Base-by-base conservation (phyloP, 1,284 basidiomycete species). In the Malassezia slooffiae region DNA sequence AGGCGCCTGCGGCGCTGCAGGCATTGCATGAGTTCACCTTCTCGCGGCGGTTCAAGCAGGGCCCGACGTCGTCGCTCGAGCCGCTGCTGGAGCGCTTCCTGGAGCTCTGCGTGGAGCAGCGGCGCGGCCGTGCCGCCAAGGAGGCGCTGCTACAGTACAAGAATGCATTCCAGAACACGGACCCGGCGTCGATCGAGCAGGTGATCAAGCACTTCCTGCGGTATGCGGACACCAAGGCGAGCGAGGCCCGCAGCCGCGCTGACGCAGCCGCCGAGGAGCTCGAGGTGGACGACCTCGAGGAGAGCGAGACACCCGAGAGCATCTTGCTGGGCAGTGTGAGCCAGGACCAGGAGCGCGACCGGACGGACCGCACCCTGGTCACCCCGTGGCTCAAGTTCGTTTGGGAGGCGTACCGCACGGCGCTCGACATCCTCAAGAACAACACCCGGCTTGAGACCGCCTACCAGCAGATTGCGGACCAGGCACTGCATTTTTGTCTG, bases 321-420 rank as follows among this genome's bases (percentile, higher is more conserved):
- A 87, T 91, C 55, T 72, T 91, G 16, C 75, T 91, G 16, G 83
- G 83, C 38, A 83, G 83, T 30, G 88, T 91, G 55, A 84, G 81
- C 57, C 84, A 86, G 46, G 81, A 93, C 72, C 85, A 88, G 73
- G 90, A 78, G 74, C 85, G 86, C 72, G 91, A 97, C 73, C 76
- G 93, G 60, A 95, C 90, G 33, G 91, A 97, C 73, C 76, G 93
- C 46, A 84, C 88, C 19, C 77, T 97, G 41, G 88, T 99, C 55
- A 93, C 87, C 0, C 91, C 93, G 2, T 95, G 89, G 81, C 81
- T 97, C 70, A 91, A 93, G 71, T 96, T 96, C 72, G 77, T 91
- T 22, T 97, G 90, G 89, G 91, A 97, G 76, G 87, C 87, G 54
- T 96, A 96, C 72, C 81, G 93, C 50, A 95, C 89, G 22, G 87